Evolutionary conservation across 2,329 filamentous ascomycete genomes (phyloP).

Genomic region (Diaporthe humulicola): DNA sequence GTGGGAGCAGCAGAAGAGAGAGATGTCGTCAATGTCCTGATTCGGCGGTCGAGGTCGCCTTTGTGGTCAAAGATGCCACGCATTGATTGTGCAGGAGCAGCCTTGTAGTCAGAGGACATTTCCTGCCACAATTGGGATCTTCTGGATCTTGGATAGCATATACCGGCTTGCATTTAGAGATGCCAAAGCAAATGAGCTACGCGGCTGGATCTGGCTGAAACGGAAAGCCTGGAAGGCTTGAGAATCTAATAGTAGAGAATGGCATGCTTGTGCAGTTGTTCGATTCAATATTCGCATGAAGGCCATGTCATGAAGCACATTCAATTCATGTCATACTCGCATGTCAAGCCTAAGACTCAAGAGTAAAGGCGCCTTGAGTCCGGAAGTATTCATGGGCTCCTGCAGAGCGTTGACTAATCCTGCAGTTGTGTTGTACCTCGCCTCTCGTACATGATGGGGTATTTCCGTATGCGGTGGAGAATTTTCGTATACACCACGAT

Average conservation of each 20-base stretch:
- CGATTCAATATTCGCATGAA: neutral
- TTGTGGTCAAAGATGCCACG: neutral
- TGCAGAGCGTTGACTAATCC: neutral
- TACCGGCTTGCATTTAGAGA: neutral
- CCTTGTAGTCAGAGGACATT: neutral
- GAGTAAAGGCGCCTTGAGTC: neutral
- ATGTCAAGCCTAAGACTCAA: neutral
- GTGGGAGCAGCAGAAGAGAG: slow-evolving; percentile 54
- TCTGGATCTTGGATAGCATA: neutral
- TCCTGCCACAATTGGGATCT: neutral
- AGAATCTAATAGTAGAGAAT: neutral
- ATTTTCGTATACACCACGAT: neutral
- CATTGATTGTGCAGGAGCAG: neutral
- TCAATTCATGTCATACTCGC: neutral
- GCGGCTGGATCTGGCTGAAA: neutral
- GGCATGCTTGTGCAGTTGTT: neutral
- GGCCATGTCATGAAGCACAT: neutral
- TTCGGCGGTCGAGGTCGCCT: neutral
- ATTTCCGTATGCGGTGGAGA: slow-evolving; percentile 7
- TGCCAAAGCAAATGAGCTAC: neutral
- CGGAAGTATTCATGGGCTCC: neutral
- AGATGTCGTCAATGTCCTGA: slow-evolving; percentile 41
- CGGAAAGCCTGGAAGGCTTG: neutral
- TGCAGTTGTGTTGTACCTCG: neutral
- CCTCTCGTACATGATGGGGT: neutral